Evolutionary conservation across 1,284 basidiomycete species (phyloP), one percentile per base, ranked within the genome.

Genomic region (Naganishia liquefaciens): DNA sequence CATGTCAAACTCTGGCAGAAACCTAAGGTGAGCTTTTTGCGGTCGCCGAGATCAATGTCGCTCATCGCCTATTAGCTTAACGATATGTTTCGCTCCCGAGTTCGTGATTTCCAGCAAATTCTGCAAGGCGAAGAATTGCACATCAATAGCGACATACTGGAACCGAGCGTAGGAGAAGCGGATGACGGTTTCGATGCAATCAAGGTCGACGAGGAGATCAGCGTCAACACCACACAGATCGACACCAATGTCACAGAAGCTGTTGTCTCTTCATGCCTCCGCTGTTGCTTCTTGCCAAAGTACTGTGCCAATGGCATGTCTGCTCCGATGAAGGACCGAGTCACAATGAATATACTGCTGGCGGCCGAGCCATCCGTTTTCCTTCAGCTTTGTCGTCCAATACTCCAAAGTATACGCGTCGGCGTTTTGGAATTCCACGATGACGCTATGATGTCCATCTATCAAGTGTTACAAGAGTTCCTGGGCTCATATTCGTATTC

Each of bases 281-380:
- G 80, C 86, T 61, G 82, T 83, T 5, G 78, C 82, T 40, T 82
- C 83, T 23, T 76, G 9, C 42, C 65, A 86, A 87, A n/a, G 79
- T 84, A 53, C 75, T 89, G 46, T 85, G 86, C 6, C 13, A 58
- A 54, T 23, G 49, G 43, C 63, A 85, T 84, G 9, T 72, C 82
- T 5, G 82, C 82, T 9, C 81, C 84, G 0, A 84, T 85, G 17
- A 84, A 84, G 50, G 88, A 92, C 72, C 82, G 82, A 64, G 81
- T 84, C 9, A 75, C 94, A 4, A 77, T 85, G 30, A 84, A 89
- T 28, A 74, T 86, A 19, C 75, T 91, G 39, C 71, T 86, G 1
- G 73, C 81, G 0, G 83, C 82, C 52, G 82, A 84, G 6, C 75
- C 77, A 0, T 80, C 82, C 19, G 82, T 82, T 21, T 86, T 90